Evolutionary conservation across 495 filamentous ascomycete species (phyloP).

Genomic region (Chaetomium cochliodes): DNA sequence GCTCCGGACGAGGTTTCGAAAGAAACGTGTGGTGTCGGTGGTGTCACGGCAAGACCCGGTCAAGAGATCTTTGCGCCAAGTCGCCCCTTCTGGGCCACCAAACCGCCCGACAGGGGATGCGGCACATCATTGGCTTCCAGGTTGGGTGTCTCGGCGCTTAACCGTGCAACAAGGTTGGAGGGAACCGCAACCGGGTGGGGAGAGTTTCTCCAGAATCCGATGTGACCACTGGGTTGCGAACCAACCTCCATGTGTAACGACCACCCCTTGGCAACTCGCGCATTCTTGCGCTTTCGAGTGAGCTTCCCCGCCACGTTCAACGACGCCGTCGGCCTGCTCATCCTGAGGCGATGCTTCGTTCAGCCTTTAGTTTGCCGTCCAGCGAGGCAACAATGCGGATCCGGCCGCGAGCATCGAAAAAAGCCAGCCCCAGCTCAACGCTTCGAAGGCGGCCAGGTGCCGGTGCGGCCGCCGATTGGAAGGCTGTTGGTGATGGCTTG

Average conservation of each 20-base stretch:
- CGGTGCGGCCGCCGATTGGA: constrained; percentile 19
- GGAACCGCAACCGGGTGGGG: constrained; percentile 15
- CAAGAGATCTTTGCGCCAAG: constrained; percentile 8
- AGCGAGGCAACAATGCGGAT: not conserved
- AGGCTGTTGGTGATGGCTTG: constrained; percentile 19
- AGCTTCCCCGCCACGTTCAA: not conserved
- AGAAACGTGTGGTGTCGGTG: no score
- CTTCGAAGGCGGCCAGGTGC: not conserved
- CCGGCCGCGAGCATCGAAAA: not conserved
- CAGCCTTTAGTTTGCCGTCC: not conserved
- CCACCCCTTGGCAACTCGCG: not conserved
- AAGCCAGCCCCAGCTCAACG: not conserved
- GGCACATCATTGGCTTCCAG: constrained; percentile 18
- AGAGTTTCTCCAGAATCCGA: not conserved
- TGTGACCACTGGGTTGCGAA: not conserved
- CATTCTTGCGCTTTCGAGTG: not conserved
- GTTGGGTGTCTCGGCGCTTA: constrained; percentile 25
- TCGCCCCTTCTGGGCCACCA: not conserved
- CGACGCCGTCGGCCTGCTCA: not conserved
- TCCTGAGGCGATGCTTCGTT: not conserved
- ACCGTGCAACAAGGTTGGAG: constrained; percentile 25
- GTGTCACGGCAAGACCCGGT: not conserved
- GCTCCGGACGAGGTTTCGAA: no score
- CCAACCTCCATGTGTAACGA: constrained; percentile 6
- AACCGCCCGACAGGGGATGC: constrained; percentile 8